A percentile compares a stretch with the other conserved stretches of the same genome.
These are phyloP conservation scores for Colletotrichum sp. DNA, from an alignment of 2,329 filamentous ascomycete genomes.

Conservation along the genomic window DNA sequence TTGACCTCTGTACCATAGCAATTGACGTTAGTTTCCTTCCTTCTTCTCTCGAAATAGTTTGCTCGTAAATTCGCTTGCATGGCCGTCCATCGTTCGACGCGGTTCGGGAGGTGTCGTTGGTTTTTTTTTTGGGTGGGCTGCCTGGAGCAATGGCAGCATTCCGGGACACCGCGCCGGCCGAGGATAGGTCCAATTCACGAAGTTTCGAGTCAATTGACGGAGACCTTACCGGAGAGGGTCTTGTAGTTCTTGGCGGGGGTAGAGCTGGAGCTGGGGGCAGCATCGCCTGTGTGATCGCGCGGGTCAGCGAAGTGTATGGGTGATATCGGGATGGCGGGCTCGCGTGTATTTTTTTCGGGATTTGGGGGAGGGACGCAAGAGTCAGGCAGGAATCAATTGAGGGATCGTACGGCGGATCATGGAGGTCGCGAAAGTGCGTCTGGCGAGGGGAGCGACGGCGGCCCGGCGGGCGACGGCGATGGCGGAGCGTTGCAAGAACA, in stretches of 20 bases:
- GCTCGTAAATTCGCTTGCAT: not conserved
- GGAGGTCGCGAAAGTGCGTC: conserved; percentile 66
- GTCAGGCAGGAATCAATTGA: conserved; percentile 23
- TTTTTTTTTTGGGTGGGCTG: not conserved
- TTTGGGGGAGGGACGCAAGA: conserved; percentile 8
- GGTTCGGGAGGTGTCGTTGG: conserved; percentile 10
- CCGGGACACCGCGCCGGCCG: not conserved
- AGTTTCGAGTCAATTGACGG: conserved; percentile 15
- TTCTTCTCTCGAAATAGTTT: not conserved
- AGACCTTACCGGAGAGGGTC: conserved; percentile 50
- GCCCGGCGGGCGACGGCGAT: conserved; percentile 66
- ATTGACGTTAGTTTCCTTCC: conserved; percentile 6
- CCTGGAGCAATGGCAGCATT: not conserved
- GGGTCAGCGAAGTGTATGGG: conserved; percentile 9
- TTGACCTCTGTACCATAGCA: conserved; percentile 72
- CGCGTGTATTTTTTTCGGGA: conserved; percentile 7
- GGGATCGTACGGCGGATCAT: conserved; percentile 62
- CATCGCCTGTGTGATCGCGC: conserved; percentile 35
- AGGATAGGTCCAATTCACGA: not conserved
- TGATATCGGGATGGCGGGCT: conserved; percentile 5
- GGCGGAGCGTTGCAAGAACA: conserved; percentile 71
- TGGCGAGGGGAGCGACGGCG: conserved; percentile 55
- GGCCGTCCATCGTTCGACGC: conserved; percentile 3
- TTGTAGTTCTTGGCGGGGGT: conserved; percentile 47
- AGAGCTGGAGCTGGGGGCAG: conserved; percentile 44